phyloP scores from a whole-genome alignment of 257 asterid species.

The Solanum appendiculatum region DNA sequence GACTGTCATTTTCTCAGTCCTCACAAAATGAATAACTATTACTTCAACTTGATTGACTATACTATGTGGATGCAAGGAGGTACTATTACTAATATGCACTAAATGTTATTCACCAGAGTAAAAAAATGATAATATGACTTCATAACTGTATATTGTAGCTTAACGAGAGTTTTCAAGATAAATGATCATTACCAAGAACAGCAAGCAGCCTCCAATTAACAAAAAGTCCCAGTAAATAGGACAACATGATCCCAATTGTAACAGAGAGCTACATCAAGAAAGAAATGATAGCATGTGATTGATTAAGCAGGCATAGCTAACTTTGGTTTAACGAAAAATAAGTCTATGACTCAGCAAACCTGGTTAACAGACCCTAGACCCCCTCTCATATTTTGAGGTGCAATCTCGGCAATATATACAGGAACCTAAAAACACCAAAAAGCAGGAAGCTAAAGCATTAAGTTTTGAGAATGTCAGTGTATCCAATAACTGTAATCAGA shows the following conservation, averaged over 20 bases:
- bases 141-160: neutral
- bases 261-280: slow-evolving; percentile 61
- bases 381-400: slow-evolving; percentile 85
- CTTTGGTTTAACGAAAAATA: neutral
- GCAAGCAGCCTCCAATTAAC: slow-evolving; percentile 86
- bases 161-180: neutral
- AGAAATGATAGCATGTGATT: neutral
- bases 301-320: neutral
- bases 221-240: slow-evolving; percentile 77
- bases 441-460: neutral
- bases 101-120: neutral
- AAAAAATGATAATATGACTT: neutral
- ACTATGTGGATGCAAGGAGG: neutral
- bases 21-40: neutral
- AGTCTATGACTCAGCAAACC: slow-evolving; percentile 25
- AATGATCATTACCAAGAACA: slow-evolving; percentile 53
- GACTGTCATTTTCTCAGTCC: neutral
- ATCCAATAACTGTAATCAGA: neutral
- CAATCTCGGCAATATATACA: slow-evolving; percentile 90
- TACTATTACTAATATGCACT: neutral
- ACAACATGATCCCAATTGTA: slow-evolving; percentile 80
- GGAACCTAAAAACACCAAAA: slow-evolving; percentile 51
- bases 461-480: neutral
- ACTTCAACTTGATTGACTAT: neutral
- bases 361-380: slow-evolving; percentile 82